Evolutionary conservation across 1,284 basidiomycete genomes (phyloP).

Genomic region (Tilletia walkeri): DNA sequence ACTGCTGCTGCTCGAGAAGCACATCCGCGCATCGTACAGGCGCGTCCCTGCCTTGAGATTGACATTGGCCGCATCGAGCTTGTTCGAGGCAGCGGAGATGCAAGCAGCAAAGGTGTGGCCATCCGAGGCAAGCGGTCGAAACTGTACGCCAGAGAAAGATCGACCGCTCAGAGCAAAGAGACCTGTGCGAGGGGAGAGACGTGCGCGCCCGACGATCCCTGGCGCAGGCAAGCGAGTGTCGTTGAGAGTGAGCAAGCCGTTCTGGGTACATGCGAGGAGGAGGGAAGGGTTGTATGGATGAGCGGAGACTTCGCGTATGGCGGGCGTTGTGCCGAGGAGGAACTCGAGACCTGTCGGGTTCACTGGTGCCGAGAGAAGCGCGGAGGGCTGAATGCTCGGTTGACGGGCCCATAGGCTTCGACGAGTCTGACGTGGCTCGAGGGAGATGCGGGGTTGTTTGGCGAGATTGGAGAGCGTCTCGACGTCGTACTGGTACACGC

Average conservation of each 20-base stretch:
- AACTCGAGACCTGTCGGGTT: neutral
- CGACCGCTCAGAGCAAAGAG: neutral
- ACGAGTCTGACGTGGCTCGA: neutral
- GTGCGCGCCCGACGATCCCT: neutral
- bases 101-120: neutral
- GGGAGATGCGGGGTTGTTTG: neutral
- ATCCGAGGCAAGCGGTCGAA: neutral
- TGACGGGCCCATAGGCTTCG: neutral
- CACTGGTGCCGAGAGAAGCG: neutral
- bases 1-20: neutral
- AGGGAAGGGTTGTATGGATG: neutral
- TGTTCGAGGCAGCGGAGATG: neutral
- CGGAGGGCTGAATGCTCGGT: neutral
- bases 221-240: neutral
- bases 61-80: neutral
- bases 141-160: neutral
- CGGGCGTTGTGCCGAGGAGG: slow-evolving; percentile 1
- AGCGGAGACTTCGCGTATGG: slow-evolving; percentile 4
- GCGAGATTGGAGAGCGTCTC: neutral
- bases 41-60: neutral
- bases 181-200: neutral
- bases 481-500: neutral
- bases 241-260: neutral
- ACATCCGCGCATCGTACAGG: slow-evolving; percentile 1
- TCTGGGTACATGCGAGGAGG: neutral